Evolutionary conservation across 1,284 basidiomycete genomes (phyloP).

Genomic region (Sanghuangporus sanghuang): DNA sequence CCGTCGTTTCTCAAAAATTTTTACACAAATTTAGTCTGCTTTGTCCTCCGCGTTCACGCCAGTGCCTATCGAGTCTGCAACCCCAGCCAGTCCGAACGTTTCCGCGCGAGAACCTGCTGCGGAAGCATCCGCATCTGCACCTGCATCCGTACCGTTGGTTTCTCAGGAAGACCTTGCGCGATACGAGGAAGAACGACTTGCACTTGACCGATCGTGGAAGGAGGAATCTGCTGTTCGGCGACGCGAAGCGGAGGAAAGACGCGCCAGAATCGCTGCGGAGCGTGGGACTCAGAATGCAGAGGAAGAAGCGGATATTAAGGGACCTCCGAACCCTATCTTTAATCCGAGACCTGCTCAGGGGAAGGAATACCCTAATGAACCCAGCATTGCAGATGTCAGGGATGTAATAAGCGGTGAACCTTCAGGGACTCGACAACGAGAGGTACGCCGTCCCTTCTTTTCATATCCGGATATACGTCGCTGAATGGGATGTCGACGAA

Average conservation of each 20-base stretch:
- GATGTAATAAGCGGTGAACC: constrained; percentile 42
- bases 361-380: constrained; percentile 20
- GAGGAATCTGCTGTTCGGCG: constrained; percentile 70
- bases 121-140: background rate
- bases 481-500: no score
- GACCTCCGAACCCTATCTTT: constrained; percentile 22
- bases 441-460: background rate
- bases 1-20: background rate
- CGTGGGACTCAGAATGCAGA: constrained; percentile 36
- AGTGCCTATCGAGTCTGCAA: background rate
- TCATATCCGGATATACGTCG: background rate
- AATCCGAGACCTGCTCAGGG: background rate
- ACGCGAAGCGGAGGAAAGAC: constrained; percentile 67
- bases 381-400: constrained; percentile 38
- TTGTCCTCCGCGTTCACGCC: constrained; percentile 15
- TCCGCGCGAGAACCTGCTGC: background rate
- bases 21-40: constrained; percentile 3
- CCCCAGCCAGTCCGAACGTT: background rate
- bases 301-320: constrained; percentile 21
- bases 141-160: background rate
- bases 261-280: constrained; percentile 60
- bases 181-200: constrained; percentile 65
- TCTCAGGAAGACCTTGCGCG: constrained; percentile 23
- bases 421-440: constrained; percentile 25
- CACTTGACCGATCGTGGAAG: constrained; percentile 68